Base-by-base conservation (phyloP, 495 filamentous ascomycete species). In the Tuber melanosporum region DNA sequence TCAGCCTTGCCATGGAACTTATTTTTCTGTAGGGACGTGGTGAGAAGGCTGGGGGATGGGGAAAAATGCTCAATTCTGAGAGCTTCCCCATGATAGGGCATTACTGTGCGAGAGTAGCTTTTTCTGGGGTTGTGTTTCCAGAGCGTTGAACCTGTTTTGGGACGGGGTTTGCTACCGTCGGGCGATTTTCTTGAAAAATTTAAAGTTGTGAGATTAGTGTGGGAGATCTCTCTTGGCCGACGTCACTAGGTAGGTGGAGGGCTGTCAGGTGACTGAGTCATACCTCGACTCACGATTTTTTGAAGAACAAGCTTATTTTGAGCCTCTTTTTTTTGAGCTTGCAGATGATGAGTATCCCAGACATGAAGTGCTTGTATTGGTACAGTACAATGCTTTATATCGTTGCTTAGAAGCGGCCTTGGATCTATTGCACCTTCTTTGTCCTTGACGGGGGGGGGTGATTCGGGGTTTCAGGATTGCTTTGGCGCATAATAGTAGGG, bases 241-340 rank as follows among this genome's bases (percentile, higher is more conserved):
- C 57, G 57, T 66, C 57, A 66, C 57, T 66, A 7, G 32, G 57
- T 5, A 17, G 14, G 57, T 10, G 52, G 9, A 12, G 52, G n/a
- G 26, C n/a, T 66, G 57, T 66, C 57, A 36, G 57, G 57, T 66
- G 57, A 66, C 57, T 66, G 57, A 66, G 57, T 66, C 57, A 66
- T 66, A 36, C 57, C 57, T 36, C 12, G 15, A 17, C 32, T 36
- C 32, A 36, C 57, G 32, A 17, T 66, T 66, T 66, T 14, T 8
- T 36, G 57, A 66, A 66, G 57, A 32, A 6, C 57, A 14, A 32
- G 19, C 14, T n/a, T 3, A 32, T 66, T 26, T 32, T 66, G 14
- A 66, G 17, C 39, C 4, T 10, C 14, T 8, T 36, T 66, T 12
- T 17, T 66, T 66, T 66, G 57, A 36, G 32, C 26, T 66, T 66